Percentiles rank a stretch among this genome's conserved stretches.
Conservation (phyloP, 352 stramenopile species). For the Phytophthora colocasiae region DNA sequence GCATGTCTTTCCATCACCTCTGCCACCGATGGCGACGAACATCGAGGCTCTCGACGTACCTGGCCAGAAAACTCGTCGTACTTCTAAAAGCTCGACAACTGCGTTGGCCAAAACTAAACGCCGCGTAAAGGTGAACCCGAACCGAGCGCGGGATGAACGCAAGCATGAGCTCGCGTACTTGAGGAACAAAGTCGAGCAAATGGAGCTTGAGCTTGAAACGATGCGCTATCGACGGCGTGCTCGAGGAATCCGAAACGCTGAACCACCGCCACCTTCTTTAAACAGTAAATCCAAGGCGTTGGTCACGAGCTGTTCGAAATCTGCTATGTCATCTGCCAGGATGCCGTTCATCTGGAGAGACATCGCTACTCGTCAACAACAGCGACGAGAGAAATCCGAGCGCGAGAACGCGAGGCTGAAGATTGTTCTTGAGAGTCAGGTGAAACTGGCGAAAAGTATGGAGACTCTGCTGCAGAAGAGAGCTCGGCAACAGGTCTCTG, state of each 20-base stretch:
- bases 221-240: constrained; percentile 21
- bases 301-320: constrained; percentile 1
- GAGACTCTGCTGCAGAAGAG: constrained; percentile 57
- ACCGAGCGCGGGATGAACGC: constrained; percentile 41
- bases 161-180: constrained; percentile 45
- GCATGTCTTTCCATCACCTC: constrained; percentile 12
- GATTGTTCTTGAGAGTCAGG: constrained; percentile 53
- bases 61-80: constrained; percentile 1
- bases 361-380: constrained; percentile 52
- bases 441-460: constrained; percentile 57
- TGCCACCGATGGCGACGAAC: constrained; percentile 12
- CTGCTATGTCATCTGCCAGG: constrained; percentile 4
- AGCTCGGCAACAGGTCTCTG: constrained; percentile 37
- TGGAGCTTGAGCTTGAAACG: constrained; percentile 37
- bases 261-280: constrained; percentile 2
- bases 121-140: constrained; percentile 39
- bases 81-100: constrained; percentile 11
- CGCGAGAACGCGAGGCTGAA: constrained; percentile 62
- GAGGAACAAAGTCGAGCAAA: constrained; percentile 41
- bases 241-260: constrained; percentile 15
- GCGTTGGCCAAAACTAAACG: constrained; percentile 36
- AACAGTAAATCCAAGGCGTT: constrained; percentile 3
- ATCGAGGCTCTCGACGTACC: constrained; percentile 6
- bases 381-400: constrained; percentile 49
- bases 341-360: constrained; percentile 46